Evolutionary conservation across 768 basidiomycete species (phyloP), one percentile per base, ranked within the genome.

Genomic region (Mycena leptocephala): DNA sequence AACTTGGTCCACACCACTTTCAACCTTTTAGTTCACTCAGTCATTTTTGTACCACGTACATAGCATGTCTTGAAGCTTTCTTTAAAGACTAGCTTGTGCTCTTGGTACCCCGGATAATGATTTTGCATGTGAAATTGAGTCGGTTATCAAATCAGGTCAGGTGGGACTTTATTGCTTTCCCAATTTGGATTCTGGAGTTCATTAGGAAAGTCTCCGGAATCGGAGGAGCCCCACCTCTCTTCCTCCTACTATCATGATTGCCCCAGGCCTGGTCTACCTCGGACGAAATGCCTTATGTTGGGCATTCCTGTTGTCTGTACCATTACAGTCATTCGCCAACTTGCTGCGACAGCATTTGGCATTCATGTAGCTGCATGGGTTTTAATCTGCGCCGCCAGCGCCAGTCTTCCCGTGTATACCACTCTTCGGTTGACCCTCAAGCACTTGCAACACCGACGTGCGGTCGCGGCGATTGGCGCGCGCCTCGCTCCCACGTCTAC

Each of bases 381-480:
- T 32, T 69, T 88, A 0, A 77, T 85, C n/a, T 75, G 76, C 2
- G 83, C 79, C 8, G 81, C 84, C 13, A 33, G 84, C 5, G 74
- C 85, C 18, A 77, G 81, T 63, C 71, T 89, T 6, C 90, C 89
- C 5, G 43, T 86, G 5, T 69, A 83, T 22, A 79, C 84, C 22
- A 66, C 81, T 3, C 51, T 85, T 53, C 84, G 82, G 24, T 78
- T 89, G n/a, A 43, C 84, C 22, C 74, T 77, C 24, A 80, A 81
- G 22, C 78, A 83, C 8, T 61, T 86, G 10, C 74, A 74, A 11
- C 81, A 89, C 18, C 83, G 79, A 43, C 81, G 86, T 16, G 81
- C 84, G 32, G 91, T 91, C 5, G 84, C 85, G 39, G 80, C 82
- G 1, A 48, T 89, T 66, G 91, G 91, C 5, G 90, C 91, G 33